Base-by-base conservation (phyloP, 768 basidiomycete genomes). In the Leccinum ochraceum region DNA sequence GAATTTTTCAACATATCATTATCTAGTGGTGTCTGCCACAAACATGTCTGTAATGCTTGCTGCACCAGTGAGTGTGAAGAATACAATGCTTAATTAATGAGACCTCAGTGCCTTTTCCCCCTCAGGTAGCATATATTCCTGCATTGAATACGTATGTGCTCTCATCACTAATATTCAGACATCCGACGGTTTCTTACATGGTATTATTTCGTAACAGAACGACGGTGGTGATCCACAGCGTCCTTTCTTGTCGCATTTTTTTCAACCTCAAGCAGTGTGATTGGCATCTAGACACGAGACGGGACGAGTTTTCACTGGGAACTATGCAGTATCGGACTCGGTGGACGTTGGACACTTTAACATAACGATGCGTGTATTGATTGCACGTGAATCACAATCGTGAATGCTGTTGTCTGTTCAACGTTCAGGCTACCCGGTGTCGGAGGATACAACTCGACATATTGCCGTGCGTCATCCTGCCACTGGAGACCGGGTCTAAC, bases 171-270 rank as follows among this genome's bases (percentile, higher is more conserved):
- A 34, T 16, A 26, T 22, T 30, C 14, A 16, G 24, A 2, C 4
- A 17, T 20, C 4, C 10, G 3, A 2, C 8, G 2, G 20, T 59
- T 39, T 59, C 61, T 70, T 48, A 24, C 17, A 39, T 39, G 16
- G 34, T 36, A 0, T 49, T 56, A 4, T 30, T 51, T 32, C 8
- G 10, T 13, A 36, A 63, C 37, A 71, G 70, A 14, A 69, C 69
- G 3, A 71, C 69, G 53, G 58, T 74, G 37, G 73, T 62, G 0
- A 28, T 72, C 36, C 71, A 73, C n/a, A 53, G 71, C n/a, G 50
- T 74, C 20, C 63, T 72, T 11, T 63, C 68, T 34, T 66, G 34
- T 36, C 34, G 34, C 34, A 36, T 36, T 36, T 36, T 36, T 36
- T 36, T 36, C 34, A 36, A 36, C 46, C 71, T 74, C 4, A 61